Evolutionary conservation across 306 rosid species (phyloP).

Genomic region (Arachis stenosperma): DNA sequence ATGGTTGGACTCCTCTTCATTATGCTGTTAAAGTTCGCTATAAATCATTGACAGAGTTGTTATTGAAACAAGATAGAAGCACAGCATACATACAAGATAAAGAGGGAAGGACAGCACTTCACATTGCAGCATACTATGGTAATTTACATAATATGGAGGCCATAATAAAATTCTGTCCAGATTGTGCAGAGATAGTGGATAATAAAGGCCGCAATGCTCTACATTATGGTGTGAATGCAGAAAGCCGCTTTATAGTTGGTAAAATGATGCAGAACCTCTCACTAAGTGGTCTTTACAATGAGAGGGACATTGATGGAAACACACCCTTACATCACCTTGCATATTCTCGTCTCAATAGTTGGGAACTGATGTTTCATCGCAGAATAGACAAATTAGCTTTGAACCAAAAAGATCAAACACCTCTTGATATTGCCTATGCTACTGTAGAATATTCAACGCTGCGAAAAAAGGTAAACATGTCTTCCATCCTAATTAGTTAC

Average conservation of each 20-base stretch:
- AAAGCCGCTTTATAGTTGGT: accelerated
- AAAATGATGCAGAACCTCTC: neutral
- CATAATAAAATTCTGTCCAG: neutral
- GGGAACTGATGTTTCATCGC: neutral
- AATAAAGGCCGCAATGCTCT: neutral
- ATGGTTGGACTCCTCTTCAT: constrained; percentile 1
- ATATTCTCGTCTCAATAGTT: accelerated
- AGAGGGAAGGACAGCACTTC: neutral
- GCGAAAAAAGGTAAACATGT: neutral
- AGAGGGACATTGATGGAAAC: neutral
- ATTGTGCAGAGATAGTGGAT: constrained; percentile 12
- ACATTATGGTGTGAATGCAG: neutral
- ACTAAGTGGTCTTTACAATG: neutral
- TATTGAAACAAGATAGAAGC: neutral
- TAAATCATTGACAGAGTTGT: neutral
- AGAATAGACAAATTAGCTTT: neutral
- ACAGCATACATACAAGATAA: neutral
- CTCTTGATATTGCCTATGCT: neutral
- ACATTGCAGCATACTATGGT: neutral
- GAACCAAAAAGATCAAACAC: neutral
- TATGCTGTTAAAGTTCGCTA: neutral
- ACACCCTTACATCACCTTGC: constrained; percentile 2
- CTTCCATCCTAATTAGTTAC: too few relatives aligned
- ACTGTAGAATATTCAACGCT: neutral
- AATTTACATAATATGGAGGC: neutral